Evolutionary conservation across 1,284 basidiomycete genomes (phyloP).

Genomic region (Leccinum ponderosum): DNA sequence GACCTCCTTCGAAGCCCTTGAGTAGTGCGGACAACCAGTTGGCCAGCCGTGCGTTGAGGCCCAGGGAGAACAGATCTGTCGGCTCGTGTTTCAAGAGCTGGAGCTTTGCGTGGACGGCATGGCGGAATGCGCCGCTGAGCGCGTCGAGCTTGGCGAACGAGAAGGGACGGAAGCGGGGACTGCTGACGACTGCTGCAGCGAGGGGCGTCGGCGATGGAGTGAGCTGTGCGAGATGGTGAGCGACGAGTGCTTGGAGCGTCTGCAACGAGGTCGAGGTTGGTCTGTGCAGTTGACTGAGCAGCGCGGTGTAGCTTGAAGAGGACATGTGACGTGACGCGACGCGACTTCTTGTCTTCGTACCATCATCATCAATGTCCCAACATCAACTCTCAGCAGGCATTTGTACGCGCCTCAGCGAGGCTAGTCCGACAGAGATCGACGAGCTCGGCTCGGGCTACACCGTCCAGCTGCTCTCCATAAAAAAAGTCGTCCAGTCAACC

Average conservation of each 20-base stretch:
- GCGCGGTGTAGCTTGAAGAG: constrained; percentile 44
- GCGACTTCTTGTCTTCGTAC: constrained; percentile 1
- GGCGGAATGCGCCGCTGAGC: constrained; percentile 59
- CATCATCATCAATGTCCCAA: constrained; percentile 26
- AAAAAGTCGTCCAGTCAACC: constrained; percentile 59
- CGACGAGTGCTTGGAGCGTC: constrained; percentile 59
- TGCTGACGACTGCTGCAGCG: constrained; percentile 62
- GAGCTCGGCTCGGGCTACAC: constrained; percentile 60
- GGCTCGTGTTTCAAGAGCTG: constrained; percentile 39
- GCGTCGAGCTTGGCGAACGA: constrained; percentile 51
- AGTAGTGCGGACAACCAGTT: constrained; percentile 60
- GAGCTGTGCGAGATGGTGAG: constrained; percentile 60
- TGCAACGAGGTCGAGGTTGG: constrained; percentile 36
- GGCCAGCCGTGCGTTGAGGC: constrained; percentile 40
- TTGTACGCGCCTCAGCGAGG: constrained; percentile 49
- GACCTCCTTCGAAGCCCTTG: constrained; percentile 63
- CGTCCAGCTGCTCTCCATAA: constrained; percentile 83
- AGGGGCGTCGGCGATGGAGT: constrained; percentile 61
- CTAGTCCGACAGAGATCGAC: constrained; percentile 48
- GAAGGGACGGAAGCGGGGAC: constrained; percentile 54
- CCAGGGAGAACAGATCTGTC: constrained; percentile 44
- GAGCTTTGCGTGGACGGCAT: constrained; percentile 60
- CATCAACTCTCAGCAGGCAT: constrained; percentile 55
- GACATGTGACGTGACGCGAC: constrained; percentile 12
- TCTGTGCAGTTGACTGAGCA: constrained; percentile 60